Base-by-base conservation (phyloP, 257 asterid species). In the Cordia subcordata region DNA sequence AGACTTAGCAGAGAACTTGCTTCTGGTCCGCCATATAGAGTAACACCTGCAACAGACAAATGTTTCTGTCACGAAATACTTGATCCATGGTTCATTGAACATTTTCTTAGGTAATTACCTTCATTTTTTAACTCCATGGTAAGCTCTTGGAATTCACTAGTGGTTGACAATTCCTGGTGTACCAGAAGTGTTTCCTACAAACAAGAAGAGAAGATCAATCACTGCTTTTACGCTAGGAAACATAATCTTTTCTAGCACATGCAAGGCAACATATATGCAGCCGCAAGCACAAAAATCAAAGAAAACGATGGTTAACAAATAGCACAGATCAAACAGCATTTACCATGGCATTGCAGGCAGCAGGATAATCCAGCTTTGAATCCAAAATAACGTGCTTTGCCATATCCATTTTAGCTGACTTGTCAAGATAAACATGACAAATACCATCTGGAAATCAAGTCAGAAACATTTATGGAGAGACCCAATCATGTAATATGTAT, bases 301-400 rank as follows among this genome's bases (percentile, higher is more conserved):
- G 39, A 22, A n/a, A 45, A 4, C 50, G 14, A 46, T 58, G n/a
- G 40, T n/a, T 11, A 23, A 14, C 21, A 15, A 46, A 53, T 40
- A 33, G 55, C 21, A 51, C 37, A 55, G 23, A 13, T 42, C 10
- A 12, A 37, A 9, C 8, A 20, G 19, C 8, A 53, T 21, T 53
- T 33, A 88, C 96, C 94, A 88, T 85, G 12, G 96, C 93, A 72
- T 88, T 88, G 77, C 95, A 88, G 55, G 96, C 95, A 35, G 96
- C 95, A 55, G 96, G 94, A 58, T 88, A 88, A 72, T 88, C 96
- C 35, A 81, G 75, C 79, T 88, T 88, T 53, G 96, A 82, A 52
- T 88, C 96, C 74, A 78, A 23, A 22, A 85, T 81, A 20, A 88
- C 81, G 54, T 68, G 76, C 67, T 72, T 85, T 39, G 96, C 95